Percentiles rank a stretch among this genome's conserved stretches.
Conservation (phyloP, 208 protist species). For the Naegleria lovaniensis region DNA sequence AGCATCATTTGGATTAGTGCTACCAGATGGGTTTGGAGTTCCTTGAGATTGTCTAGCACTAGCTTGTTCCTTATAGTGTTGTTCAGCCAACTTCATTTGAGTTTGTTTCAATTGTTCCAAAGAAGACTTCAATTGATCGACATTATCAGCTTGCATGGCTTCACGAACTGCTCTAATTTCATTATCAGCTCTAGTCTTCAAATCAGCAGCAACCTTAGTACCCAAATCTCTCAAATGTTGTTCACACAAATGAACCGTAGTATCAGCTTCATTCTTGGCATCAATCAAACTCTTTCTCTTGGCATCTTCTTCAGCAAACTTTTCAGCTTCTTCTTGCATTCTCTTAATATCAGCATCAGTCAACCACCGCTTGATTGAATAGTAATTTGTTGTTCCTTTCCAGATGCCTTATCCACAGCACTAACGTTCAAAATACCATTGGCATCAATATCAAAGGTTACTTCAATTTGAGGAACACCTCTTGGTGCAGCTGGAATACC, state of each 20-base stretch:
- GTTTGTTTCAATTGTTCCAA: background rate
- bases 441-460: constrained; percentile 93
- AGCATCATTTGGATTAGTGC: background rate
- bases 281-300: constrained; percentile 63
- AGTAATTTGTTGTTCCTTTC: constrained; percentile 87
- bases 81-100: background rate
- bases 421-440: constrained; percentile 94
- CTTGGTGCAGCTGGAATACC: constrained; percentile 84
- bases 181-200: background rate
- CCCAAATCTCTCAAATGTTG: constrained; percentile 56
- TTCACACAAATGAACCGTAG: constrained; percentile 59
- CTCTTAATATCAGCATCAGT: constrained; percentile 68
- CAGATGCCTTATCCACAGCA: constrained; percentile 88
- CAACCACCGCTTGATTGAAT: constrained; percentile 77
- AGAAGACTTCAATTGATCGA: background rate
- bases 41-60: background rate
- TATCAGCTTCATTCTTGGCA: constrained; percentile 70
- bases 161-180: background rate
- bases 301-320: constrained; percentile 66
- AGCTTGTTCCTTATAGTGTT: background rate
- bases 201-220: background rate
- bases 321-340: constrained; percentile 73
- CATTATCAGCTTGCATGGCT: background rate
- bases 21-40: background rate
- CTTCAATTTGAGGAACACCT: constrained; percentile 90